Base-by-base conservation (phyloP, 805 yeast species). In the Debaryomyces tyrocola region DNA sequence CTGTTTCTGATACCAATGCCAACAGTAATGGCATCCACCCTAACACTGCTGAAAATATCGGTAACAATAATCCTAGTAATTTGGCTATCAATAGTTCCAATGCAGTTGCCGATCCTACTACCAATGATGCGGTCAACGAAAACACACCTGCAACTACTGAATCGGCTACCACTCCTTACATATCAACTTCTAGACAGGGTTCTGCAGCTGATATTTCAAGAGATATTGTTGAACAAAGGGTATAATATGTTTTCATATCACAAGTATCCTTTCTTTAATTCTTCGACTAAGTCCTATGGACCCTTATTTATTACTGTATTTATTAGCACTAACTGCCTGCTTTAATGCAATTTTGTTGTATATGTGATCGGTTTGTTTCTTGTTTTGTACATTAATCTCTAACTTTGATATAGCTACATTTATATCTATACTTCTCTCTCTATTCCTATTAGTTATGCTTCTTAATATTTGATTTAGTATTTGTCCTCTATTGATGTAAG, bases 221-320 rank as follows among this genome's bases (percentile, higher is more conserved):
- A 46, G 55, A 53, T 31, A 45, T 53, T 14, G 62, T 57, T 24
- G 61, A 58, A 10, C 61, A 56, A 37, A 53, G 64, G 40, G 54
- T 51, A 12, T 50, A 48, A 40, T 3, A 2, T 6, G 27, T 9
- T 24, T 24, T 24, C 10, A 4, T 17, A 4, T 17, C 27, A 24
- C 27, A 9, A 24, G 27, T 24, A 24, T 24, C 10, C 27, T 24
- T 4, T 24, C 18, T 24, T 24, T 24, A 24, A 24, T 24, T 24
- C 15, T 10, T 43, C 18, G 5, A 6, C 15, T 7, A 33, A 8
- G 18, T 15, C 15, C 35, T n/a, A 33, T 33, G 15, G 35, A 14
- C 35, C 35, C 18, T 14, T 33, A 14, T 15, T 33, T 33, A 14
- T n/a, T 35, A 35, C n/a, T 35, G n/a, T 18, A n/a, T 35, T 35